Evolutionary conservation across 495 filamentous ascomycete species (phyloP).

Genomic region (Staphylotrichum tortipilum): DNA sequence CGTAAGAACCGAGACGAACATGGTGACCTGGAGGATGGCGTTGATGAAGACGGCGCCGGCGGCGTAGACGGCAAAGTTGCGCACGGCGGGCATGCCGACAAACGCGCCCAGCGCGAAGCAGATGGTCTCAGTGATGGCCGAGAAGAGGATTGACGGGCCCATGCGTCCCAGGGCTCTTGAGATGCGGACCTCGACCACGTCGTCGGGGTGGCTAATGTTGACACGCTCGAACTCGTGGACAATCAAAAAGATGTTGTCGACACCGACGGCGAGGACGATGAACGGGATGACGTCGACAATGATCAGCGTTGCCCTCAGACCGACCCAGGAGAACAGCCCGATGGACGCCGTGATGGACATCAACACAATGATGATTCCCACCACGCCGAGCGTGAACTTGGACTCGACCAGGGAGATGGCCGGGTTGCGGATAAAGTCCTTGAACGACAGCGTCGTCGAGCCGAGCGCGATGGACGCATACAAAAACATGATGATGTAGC

Average conservation of each 20-base stretch:
- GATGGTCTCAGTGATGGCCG: conserved; percentile 83
- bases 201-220: conserved; percentile 80
- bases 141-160: conserved; percentile 94
- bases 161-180: conserved; percentile 83
- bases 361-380: conserved; percentile 86
- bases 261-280: conserved; percentile 88
- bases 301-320: conserved; percentile 89
- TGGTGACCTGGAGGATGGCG: conserved; percentile 85
- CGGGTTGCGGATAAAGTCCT: conserved; percentile 69
- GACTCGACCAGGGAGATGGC: conserved; percentile 80
- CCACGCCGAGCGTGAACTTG: conserved; percentile 88
- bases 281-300: conserved; percentile 99
- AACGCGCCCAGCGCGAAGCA: conserved; percentile 88
- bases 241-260: conserved; percentile 98
- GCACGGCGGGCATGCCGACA: conserved; percentile 93
- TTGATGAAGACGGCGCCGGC: conserved; percentile 97
- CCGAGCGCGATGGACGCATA: conserved; percentile 90
- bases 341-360: conserved; percentile 96
- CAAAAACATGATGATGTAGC: conserved; percentile 97
- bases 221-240: conserved; percentile 96
- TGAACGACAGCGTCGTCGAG: conserved; percentile 68
- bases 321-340: conserved; percentile 80
- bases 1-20: conserved; percentile 87
- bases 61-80: conserved; percentile 94
- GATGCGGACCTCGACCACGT: conserved; percentile 73